Percentiles rank a stretch among this genome's conserved stretches.
Conservation (phyloP, 495 filamentous ascomycete genomes). For the Lichenothelia convexa region DNA sequence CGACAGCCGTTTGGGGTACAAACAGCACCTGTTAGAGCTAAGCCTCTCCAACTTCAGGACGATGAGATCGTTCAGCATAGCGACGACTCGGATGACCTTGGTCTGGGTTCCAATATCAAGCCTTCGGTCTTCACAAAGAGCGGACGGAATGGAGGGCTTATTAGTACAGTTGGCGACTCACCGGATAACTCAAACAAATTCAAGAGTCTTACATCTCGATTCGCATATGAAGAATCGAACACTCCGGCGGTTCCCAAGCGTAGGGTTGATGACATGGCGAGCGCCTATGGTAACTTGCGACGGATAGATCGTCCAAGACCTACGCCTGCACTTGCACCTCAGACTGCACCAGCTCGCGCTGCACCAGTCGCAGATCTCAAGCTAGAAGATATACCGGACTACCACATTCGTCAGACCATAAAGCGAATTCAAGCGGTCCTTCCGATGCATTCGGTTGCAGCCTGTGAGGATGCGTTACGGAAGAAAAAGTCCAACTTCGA, state of each 20-base stretch:
- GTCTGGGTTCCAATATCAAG: conserved; percentile 16
- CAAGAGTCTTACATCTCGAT: neutral
- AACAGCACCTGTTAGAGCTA: conserved; percentile 6
- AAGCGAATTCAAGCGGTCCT: conserved; percentile 34
- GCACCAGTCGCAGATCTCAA: conserved; percentile 22
- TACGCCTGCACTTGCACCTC: conserved; percentile 24
- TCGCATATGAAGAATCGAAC: conserved; percentile 7
- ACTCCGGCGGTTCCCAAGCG: conserved; percentile 20
- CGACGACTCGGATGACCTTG: conserved; percentile 11
- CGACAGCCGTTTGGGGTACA: conserved; percentile 29
- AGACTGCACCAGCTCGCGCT: conserved; percentile 38
- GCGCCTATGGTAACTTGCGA: conserved; percentile 22
- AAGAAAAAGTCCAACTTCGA: conserved; percentile 36
- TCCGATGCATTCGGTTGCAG: conserved; percentile 30
- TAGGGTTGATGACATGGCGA: conserved; percentile 29
- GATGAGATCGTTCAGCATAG: conserved; percentile 13
- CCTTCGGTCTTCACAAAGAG: conserved; percentile 15
- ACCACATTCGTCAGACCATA: conserved; percentile 33
- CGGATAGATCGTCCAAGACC: conserved; percentile 22
- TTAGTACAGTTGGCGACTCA: neutral
- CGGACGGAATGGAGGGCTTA: conserved; percentile 2
- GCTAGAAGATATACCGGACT: conserved; percentile 38
- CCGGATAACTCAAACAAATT: neutral
- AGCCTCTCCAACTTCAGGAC: conserved; percentile 8
- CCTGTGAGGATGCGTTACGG: conserved; percentile 34